Conservation (phyloP, 768 basidiomycete genomes). For the Calocera viscosa region DNA sequence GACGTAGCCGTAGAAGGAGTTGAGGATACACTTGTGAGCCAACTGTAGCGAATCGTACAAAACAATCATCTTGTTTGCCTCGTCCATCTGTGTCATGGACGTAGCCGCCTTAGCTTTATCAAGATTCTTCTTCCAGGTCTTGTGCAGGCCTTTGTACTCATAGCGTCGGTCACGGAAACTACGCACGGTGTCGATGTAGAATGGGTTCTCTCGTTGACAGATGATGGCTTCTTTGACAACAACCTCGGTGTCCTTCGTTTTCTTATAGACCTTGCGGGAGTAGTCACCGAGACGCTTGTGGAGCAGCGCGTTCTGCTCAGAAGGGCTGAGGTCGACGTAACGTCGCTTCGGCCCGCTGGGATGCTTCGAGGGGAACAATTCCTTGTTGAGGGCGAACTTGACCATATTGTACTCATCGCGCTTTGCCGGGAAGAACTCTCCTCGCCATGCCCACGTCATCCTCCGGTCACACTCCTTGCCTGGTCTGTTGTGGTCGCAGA, state of each 20-base stretch:
- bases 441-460: slow-evolving; percentile 96
- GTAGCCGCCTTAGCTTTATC: slow-evolving; percentile 57
- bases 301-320: slow-evolving; percentile 81
- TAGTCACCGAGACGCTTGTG: slow-evolving; percentile 98
- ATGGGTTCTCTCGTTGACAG: slow-evolving; percentile 94
- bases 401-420: slow-evolving; percentile 99
- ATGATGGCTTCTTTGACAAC: slow-evolving; percentile 90
- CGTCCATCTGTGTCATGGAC: slow-evolving; percentile 75
- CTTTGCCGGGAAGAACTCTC: slow-evolving; percentile 95
- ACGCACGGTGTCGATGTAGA: slow-evolving; percentile 97
- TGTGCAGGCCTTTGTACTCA: slow-evolving; percentile 95
- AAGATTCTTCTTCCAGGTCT: slow-evolving; percentile 98
- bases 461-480: slow-evolving; percentile 89
- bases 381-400: slow-evolving; percentile 88
- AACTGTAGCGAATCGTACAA: slow-evolving; percentile 96
- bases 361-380: slow-evolving; percentile 72
- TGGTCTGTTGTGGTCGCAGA: slow-evolving; percentile 95
- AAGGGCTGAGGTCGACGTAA: slow-evolving; percentile 66
- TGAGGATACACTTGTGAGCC: slow-evolving; percentile 98
- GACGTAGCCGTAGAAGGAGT: slow-evolving; percentile 99
- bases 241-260: slow-evolving; percentile 93
- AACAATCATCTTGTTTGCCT: slow-evolving; percentile 98
- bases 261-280: slow-evolving; percentile 96
- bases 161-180: slow-evolving; percentile 95
- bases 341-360: slow-evolving; percentile 61